Evolutionary conservation across 208 protist genomes (phyloP).

Genomic region (Wallacemonas sp.): DNA sequence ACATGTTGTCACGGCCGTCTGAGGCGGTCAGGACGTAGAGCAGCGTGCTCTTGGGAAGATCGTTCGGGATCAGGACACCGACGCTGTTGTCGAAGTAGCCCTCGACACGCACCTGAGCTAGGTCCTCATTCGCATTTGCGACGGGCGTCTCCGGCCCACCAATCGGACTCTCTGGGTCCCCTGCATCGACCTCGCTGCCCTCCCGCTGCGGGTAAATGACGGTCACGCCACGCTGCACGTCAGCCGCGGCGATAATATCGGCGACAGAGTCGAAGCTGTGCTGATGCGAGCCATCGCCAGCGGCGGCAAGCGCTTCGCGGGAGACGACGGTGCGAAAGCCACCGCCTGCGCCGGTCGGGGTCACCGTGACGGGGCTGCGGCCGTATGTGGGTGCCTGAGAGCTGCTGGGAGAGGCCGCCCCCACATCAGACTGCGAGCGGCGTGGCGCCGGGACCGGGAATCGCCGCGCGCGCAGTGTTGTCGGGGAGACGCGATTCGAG

Average conservation of each 20-base stretch:
- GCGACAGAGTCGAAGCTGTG: conserved; percentile 14
- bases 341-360: background rate
- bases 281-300: background rate
- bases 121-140: conserved; percentile 45
- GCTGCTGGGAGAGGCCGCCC: background rate
- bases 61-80: conserved; percentile 72
- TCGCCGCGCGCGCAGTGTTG: conserved; percentile 30
- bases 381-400: background rate
- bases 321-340: background rate
- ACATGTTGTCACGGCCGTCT: conserved; percentile 80
- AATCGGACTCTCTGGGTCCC: conserved; percentile 5
- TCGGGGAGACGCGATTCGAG: conserved; percentile 8
- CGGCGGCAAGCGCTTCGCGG: background rate
- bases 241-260: conserved; percentile 1
- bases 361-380: background rate
- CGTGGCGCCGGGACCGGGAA: conserved; percentile 20
- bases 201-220: conserved; percentile 38
- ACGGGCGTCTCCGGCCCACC: conserved; percentile 16
- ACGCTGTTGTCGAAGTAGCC: conserved; percentile 65
- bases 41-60: conserved; percentile 77
- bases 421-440: background rate
- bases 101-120: conserved; percentile 75
- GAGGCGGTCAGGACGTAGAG: conserved; percentile 87
- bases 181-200: conserved; percentile 20
- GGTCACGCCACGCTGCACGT: conserved; percentile 31